Conservation (phyloP, 257 asterid species). For the Solanum phureja region DNA sequence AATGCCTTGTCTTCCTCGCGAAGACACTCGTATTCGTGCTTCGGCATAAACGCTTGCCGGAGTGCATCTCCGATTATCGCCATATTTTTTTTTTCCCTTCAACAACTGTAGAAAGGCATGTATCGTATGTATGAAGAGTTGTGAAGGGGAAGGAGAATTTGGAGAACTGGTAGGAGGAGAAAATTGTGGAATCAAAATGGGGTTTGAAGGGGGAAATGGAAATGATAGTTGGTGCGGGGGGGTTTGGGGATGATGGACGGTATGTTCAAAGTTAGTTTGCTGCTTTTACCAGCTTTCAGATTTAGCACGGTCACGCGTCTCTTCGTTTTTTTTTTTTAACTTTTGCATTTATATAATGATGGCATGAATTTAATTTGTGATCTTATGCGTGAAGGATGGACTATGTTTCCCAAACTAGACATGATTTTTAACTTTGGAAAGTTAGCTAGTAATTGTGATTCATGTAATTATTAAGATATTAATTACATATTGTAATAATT, state of each 20-base stretch:
- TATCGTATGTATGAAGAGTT: not conserved
- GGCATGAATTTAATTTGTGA: not conserved
- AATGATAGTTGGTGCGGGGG: not conserved
- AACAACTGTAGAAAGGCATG: not conserved
- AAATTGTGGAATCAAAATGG: not conserved
- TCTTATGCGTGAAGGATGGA: not conserved
- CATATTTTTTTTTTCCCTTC: conserved; percentile 1
- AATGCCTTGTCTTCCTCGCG: conserved; percentile 84
- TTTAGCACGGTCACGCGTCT: not conserved
- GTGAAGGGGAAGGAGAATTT: not conserved
- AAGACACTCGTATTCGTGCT: conserved; percentile 73
- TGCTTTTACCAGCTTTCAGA: not conserved
- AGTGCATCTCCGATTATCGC: conserved; percentile 67
- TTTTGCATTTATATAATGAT: not conserved
- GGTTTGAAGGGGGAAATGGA: not conserved
- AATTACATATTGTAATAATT: too few species aligned
- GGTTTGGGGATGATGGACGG: not conserved
- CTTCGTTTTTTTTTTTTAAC: not conserved
- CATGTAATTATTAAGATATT: too few species aligned
- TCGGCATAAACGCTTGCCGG: conserved; percentile 96
- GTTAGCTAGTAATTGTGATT: too few species aligned
- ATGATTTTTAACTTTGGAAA: not conserved
- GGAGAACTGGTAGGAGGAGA: not conserved
- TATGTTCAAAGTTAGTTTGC: not conserved
- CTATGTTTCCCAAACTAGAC: not conserved